Conservation (phyloP, 2,329 filamentous ascomycete genomes). For the Aspergillus texensis region DNA sequence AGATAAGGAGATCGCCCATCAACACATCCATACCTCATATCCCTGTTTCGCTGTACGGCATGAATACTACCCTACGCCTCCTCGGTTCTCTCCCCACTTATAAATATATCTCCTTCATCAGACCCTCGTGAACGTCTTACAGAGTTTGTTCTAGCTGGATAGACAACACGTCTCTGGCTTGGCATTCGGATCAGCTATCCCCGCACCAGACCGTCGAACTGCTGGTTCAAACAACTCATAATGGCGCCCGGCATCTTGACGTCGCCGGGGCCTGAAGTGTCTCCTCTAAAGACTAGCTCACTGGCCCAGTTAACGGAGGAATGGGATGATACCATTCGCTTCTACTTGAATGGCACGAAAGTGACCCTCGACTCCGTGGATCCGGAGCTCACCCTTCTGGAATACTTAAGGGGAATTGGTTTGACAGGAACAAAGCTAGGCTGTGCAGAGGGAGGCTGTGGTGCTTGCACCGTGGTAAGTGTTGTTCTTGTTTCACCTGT, state of each 20-base stretch:
- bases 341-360: constrained; percentile 93
- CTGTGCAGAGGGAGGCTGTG: constrained; percentile 94
- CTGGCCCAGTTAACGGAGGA: constrained; percentile 68
- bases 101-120: background rate
- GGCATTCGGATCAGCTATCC: background rate
- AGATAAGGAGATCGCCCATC: background rate
- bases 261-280: constrained; percentile 48
- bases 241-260: constrained; percentile 64
- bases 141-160: background rate
- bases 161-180: background rate
- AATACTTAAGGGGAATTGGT: constrained; percentile 90
- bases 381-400: constrained; percentile 86
- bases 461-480: constrained; percentile 56
- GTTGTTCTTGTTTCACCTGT: background rate
- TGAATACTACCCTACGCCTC: background rate
- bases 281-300: constrained; percentile 46
- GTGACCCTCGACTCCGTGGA: constrained; percentile 84
- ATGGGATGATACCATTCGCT: constrained; percentile 85
- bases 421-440: constrained; percentile 95
- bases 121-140: background rate
- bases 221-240: constrained; percentile 10
- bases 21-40: background rate
- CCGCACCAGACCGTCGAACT: constrained; percentile 5
- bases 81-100: background rate
- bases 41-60: background rate